Conservation (phyloP, 2,329 filamentous ascomycete species). For the Ophiostoma himal-ulmi region DNA sequence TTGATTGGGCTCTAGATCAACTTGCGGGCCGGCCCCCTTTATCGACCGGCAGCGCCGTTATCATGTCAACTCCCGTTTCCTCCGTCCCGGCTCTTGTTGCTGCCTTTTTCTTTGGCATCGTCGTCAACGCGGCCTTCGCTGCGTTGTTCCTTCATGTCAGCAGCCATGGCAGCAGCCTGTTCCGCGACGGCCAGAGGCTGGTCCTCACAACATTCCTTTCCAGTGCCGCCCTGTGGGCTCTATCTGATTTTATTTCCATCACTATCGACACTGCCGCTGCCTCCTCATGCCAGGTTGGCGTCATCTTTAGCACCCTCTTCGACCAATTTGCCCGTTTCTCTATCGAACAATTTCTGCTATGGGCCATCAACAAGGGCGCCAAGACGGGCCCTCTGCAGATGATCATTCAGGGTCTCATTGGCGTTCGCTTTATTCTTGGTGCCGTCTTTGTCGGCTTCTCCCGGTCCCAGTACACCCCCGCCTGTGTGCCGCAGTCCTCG, state of each 20-base stretch:
- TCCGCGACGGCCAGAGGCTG: constrained; percentile 58
- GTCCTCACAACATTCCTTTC: constrained; percentile 53
- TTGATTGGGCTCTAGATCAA: constrained; percentile 43
- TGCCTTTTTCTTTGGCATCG: constrained; percentile 51
- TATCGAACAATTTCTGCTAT: constrained; percentile 50
- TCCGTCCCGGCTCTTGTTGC: constrained; percentile 46
- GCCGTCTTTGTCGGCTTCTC: constrained; percentile 51
- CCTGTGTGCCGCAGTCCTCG: constrained; percentile 47
- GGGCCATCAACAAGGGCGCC: constrained; percentile 40
- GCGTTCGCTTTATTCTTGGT: constrained; percentile 47
- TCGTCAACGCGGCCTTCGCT: constrained; percentile 47
- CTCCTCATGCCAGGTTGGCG: constrained; percentile 46
- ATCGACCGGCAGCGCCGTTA: constrained; percentile 31
- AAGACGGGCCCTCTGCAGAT: constrained; percentile 35
- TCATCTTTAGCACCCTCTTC: constrained; percentile 49
- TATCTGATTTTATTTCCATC: constrained; percentile 46
- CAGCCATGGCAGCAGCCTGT: constrained; percentile 44
- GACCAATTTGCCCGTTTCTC: constrained; percentile 52
- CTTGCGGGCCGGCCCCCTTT: constrained; percentile 27
- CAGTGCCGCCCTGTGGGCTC: constrained; percentile 49
- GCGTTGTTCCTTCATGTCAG: constrained; percentile 43
- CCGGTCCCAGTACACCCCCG: constrained; percentile 45
- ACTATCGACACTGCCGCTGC: constrained; percentile 41
- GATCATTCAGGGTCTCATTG: constrained; percentile 43
- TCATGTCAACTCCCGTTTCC: constrained; percentile 43